Percentiles rank a stretch among this genome's conserved stretches.
Conservation (phyloP, 2,329 filamentous ascomycete species). For the Anthostomella pinea region DNA sequence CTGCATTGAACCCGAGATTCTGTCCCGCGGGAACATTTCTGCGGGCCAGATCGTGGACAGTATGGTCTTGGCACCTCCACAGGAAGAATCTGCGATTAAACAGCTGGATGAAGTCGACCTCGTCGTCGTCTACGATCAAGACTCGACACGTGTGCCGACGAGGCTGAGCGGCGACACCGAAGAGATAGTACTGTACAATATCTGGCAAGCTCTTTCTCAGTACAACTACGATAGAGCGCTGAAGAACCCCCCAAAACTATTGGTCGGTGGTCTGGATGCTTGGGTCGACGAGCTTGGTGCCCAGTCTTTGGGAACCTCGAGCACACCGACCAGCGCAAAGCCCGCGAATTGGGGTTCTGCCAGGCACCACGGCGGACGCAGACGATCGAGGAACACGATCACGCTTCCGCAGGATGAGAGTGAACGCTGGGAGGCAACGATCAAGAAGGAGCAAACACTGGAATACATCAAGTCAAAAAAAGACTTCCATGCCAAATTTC, state of each 20-base stretch:
- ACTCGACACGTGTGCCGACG: slow-evolving; percentile 51
- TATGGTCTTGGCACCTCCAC: slow-evolving; percentile 66
- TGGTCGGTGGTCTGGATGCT: slow-evolving; percentile 79
- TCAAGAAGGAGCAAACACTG: slow-evolving; percentile 58
- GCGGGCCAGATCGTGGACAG: slow-evolving; percentile 63
- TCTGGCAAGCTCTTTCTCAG: slow-evolving; percentile 77
- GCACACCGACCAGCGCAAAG: slow-evolving; percentile 15
- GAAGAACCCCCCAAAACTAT: slow-evolving; percentile 69
- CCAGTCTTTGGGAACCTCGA: slow-evolving; percentile 53
- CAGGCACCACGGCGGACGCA: slow-evolving; percentile 30
- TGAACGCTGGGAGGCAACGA: slow-evolving; percentile 72
- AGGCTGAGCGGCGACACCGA: slow-evolving; percentile 33
- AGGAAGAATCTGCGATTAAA: slow-evolving; percentile 74
- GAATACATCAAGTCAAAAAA: slow-evolving; percentile 69
- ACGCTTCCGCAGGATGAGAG: slow-evolving; percentile 80
- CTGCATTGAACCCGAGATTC: slow-evolving; percentile 80
- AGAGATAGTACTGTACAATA: slow-evolving; percentile 60
- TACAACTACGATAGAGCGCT: slow-evolving; percentile 79
- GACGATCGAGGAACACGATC: slow-evolving; percentile 45
- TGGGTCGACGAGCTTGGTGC: slow-evolving; percentile 82
- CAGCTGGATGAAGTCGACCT: slow-evolving; percentile 75
- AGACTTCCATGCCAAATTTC: slow-evolving; percentile 80
- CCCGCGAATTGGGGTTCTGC: slow-evolving; percentile 11
- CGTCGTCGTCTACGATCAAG: slow-evolving; percentile 85
- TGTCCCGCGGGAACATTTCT: slow-evolving; percentile 65